phyloP scores from a whole-genome alignment of 305 asterid species.

The Striga hermonthica region DNA sequence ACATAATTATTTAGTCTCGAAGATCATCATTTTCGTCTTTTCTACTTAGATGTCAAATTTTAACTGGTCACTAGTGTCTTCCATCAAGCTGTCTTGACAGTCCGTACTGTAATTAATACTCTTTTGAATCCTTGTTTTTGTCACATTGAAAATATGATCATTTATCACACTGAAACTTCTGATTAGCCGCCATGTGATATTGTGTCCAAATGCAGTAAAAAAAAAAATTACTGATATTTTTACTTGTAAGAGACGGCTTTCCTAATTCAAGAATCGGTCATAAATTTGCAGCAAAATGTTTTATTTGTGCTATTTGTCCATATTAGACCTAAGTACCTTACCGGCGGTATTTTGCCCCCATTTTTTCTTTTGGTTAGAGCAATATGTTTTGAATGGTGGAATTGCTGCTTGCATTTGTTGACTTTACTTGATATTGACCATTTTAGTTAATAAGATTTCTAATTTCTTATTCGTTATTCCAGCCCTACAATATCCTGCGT shows the following conservation, averaged over 20 bases:
- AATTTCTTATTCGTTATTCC: conserved; percentile 38
- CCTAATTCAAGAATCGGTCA: background rate
- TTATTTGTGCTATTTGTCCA: conserved; percentile 3
- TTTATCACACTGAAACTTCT: background rate
- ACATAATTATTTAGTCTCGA: background rate
- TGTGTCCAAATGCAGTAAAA: background rate
- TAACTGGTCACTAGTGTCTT: background rate
- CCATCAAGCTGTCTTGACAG: background rate
- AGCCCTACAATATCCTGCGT: conserved; percentile 86
- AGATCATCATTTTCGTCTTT: background rate
- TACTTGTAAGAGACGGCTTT: background rate
- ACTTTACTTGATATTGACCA: conserved; percentile 26
- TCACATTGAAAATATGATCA: conserved; percentile 3
- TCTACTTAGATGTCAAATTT: background rate
- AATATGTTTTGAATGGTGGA: background rate
- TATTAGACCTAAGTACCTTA: background rate
- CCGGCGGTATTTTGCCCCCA: background rate
- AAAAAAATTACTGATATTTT: background rate
- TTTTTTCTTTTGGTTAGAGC: conserved; percentile 4
- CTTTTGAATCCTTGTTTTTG: conserved; percentile 5
- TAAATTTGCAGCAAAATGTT: conserved; percentile 6
- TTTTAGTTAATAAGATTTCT: conserved; percentile 24
- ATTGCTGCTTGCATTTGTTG: conserved; percentile 15
- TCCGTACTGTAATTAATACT: background rate
- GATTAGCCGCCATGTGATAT: background rate